phyloP scores from a whole-genome alignment of 768 basidiomycete species.

The Psilocybe sp. region DNA sequence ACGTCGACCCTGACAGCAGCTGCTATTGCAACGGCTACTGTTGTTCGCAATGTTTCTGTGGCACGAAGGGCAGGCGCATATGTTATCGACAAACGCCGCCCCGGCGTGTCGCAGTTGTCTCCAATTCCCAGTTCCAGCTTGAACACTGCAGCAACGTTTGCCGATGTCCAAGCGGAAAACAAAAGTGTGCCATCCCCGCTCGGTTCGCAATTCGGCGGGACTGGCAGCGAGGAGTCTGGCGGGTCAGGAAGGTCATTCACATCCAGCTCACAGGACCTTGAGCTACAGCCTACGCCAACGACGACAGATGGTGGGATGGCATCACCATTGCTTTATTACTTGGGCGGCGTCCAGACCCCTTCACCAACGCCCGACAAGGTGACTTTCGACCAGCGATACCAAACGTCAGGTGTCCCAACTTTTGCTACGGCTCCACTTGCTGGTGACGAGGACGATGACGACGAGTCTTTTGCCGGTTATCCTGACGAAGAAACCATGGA shows the following conservation, averaged over 20 bases:
- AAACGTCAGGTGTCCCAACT: not conserved
- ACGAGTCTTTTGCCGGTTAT: conserved; percentile 18
- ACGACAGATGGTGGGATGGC: conserved; percentile 29
- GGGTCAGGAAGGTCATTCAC: conserved; percentile 32
- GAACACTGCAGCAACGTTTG: not conserved
- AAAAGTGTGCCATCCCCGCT: conserved; percentile 41
- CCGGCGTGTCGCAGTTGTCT: conserved; percentile 6
- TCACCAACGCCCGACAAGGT: conserved; percentile 21
- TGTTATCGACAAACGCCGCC: conserved; percentile 33
- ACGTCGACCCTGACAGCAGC: conserved; percentile 47
- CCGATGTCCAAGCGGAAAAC: not conserved
- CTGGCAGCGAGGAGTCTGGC: conserved; percentile 14
- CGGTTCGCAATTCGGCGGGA: conserved; percentile 45
- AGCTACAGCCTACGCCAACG: conserved; percentile 33
- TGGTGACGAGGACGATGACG: conserved; percentile 16
- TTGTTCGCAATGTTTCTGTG: conserved; percentile 45
- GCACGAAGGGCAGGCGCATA: conserved; percentile 53
- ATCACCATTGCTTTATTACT: conserved; percentile 34
- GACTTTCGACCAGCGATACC: conserved; percentile 22
- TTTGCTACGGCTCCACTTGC: not conserved
- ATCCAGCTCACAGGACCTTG: conserved; percentile 38
- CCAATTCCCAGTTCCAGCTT: not conserved
- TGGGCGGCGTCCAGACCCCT: conserved; percentile 25
- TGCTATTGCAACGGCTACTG: conserved; percentile 30
- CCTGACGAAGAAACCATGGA: conserved; percentile 26